Base-by-base conservation (phyloP, 352 stramenopile genomes). In the Phytopythium oedochilum region DNA sequence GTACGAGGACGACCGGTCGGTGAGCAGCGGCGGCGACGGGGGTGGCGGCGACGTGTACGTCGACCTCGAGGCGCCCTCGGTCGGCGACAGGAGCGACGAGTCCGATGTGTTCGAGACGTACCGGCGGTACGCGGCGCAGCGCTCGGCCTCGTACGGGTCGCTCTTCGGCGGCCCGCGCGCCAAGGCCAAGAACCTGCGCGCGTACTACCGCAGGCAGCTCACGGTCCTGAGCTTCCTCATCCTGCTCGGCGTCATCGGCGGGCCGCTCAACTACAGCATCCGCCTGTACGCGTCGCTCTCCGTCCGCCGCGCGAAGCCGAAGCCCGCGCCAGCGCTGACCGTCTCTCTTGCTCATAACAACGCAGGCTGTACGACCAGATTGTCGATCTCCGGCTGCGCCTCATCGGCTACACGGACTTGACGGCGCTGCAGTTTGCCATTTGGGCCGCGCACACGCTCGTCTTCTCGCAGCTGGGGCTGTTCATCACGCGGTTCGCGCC, bases 201-300 rank as follows among this genome's bases (percentile, higher is more conserved):
- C 61, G 25, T 89, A 86, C 66, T 89, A 88, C 40, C 54, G 66
- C 34, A 71, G 77, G 9, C 83, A 93, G 47, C 23, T 83, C 49
- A 89, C 87, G 47, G 79, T 83, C 17, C 63, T 91, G 22, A 74
- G 65, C 52, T 95, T 95, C 57, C 68, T 95, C 44, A 56, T 93
- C 18, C 67, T 95, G 18, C 65, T 95, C 20, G 85, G 85, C 14
- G 73, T 93, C 39, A 89, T 95, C 46, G 81, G 81, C 39, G 85
- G 83, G 20, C 80, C 82, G 12, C 61, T 95, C 52, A 86, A 81
- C 56, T 93, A 87, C 53, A 66, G 71, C 48, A 88, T 93, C 57
- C 78, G 78, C 57, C 20, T 78, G 77, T 85, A 71, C 32, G 59
- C 60, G n/a, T n/a, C 5, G 44, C 46, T 39, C 20, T 23, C 5